Base-by-base conservation (phyloP, 768 basidiomycete species). In the Albatrellus ellisii region DNA sequence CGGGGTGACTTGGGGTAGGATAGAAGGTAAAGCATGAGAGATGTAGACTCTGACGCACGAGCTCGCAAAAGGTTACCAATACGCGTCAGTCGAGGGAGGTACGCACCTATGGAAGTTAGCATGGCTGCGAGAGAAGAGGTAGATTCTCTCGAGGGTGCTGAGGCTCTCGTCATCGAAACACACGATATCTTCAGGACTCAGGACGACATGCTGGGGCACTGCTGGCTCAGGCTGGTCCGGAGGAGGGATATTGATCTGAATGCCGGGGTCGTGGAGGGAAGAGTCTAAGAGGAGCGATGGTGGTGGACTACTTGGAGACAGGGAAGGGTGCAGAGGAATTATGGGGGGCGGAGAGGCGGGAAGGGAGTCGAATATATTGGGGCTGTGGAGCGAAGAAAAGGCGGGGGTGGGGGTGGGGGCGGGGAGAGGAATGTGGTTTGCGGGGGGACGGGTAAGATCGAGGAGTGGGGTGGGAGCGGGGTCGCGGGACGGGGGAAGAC, bases 111-210 rank as follows among this genome's bases (percentile, higher is more conserved):
- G 77, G 46, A 76, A 73, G 25, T 65, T 61, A 36, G 78, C 76
- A 47, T 75, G 75, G 61, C 86, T 89, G 47, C 80, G 70, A 46
- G 82, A 80, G 52, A 88, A 86, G 39, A 95, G 73, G 62, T 90
- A 95, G 46, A 94, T 92, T 55, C 84, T 80, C 63, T 97, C 92
- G 36, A 97, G 74, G 17, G 85, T 73, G 58, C 64, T 85, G 46
- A 92, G 69, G 41, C 75, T 75, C 48, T 88, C 87, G 50, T 90
- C 85, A 50, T 91, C 88, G 54, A 79, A 51, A 8, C 62, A 58
- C 26, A 68, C 59, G 21, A 61, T 37, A 17, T 56, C 56, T 15
- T 60, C 49, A 17, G 55, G 50, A 14, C 51, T 47, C 11, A 49
- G 43, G 38, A 60, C 44, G 21, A 45, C 56, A 20, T 63, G 59